Conservation (phyloP, 768 basidiomycete species). For the Polyporus arcularius region DNA sequence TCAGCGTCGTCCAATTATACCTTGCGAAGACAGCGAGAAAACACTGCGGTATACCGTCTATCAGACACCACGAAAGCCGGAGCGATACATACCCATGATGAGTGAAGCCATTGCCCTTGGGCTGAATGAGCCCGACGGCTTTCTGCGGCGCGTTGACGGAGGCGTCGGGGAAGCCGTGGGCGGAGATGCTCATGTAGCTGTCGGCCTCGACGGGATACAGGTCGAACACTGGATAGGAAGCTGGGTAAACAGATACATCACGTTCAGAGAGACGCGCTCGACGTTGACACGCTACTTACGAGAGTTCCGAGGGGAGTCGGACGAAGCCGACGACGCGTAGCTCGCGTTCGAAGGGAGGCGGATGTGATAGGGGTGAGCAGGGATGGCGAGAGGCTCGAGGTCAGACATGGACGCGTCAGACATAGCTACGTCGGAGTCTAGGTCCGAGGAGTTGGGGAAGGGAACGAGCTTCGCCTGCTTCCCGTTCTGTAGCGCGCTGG, state of each 20-base stretch:
- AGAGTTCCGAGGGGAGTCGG: conserved; percentile 26
- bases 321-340: conserved; percentile 41
- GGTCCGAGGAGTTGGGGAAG: conserved; percentile 61
- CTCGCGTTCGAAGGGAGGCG: conserved; percentile 70
- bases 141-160: conserved; percentile 41
- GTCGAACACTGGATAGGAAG: conserved; percentile 63
- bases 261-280: background rate
- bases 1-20: background rate
- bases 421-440: conserved; percentile 72
- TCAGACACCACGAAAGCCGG: background rate
- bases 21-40: background rate
- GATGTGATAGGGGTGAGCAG: conserved; percentile 53
- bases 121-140: conserved; percentile 67
- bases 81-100: conserved; percentile 68
- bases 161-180: conserved; percentile 34
- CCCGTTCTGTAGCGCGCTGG: conserved; percentile 40
- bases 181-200: conserved; percentile 49
- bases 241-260: conserved; percentile 6
- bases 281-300: conserved; percentile 21
- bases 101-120: conserved; percentile 49
- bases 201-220: conserved; percentile 56
- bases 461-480: conserved; percentile 78
- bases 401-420: conserved; percentile 54
- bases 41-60: background rate
- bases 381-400: conserved; percentile 52